phyloP scores from a whole-genome alignment of 352 stramenopile genomes.

The Saprolegnia parasitica region DNA sequence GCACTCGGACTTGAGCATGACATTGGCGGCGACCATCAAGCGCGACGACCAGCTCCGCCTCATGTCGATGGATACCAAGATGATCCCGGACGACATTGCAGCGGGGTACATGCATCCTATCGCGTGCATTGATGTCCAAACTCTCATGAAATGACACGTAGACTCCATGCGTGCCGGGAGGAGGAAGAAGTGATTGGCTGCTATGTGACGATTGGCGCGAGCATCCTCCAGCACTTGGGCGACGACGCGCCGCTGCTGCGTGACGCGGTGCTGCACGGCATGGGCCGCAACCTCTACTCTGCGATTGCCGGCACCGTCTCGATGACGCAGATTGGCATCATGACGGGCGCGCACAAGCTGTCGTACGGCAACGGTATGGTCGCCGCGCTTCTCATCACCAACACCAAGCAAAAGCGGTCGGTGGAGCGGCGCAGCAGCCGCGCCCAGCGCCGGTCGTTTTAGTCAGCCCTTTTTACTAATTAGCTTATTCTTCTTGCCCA shows the following conservation, averaged over 20 bases:
- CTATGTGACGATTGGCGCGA: conserved; percentile 56
- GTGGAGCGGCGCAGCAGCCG: not conserved
- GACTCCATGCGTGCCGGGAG: conserved; percentile 51
- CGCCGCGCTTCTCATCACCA: conserved; percentile 70
- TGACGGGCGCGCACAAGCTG: conserved; percentile 47
- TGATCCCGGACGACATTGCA: conserved; percentile 45
- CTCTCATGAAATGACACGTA: not conserved
- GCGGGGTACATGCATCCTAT: conserved; percentile 45
- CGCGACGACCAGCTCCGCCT: conserved; percentile 64
- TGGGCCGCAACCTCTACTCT: conserved; percentile 38
- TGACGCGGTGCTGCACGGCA: conserved; percentile 48
- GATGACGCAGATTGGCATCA: conserved; percentile 66
- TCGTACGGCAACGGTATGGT: conserved; percentile 79
- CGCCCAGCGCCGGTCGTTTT: conserved; percentile 19
- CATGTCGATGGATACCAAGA: conserved; percentile 62
- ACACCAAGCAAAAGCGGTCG: conserved; percentile 52
- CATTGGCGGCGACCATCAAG: conserved; percentile 49
- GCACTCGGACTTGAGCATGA: conserved; percentile 44
- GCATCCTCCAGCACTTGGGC: conserved; percentile 65
- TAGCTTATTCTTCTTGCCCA: too few species aligned
- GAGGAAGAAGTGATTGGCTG: conserved; percentile 61
- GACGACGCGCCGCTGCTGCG: conserved; percentile 53
- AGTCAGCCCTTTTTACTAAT: not conserved
- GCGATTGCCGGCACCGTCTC: conserved; percentile 57
- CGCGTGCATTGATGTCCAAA: too few species aligned